Conservation (phyloP, 306 rosid species). For the Rosa multiflora region DNA sequence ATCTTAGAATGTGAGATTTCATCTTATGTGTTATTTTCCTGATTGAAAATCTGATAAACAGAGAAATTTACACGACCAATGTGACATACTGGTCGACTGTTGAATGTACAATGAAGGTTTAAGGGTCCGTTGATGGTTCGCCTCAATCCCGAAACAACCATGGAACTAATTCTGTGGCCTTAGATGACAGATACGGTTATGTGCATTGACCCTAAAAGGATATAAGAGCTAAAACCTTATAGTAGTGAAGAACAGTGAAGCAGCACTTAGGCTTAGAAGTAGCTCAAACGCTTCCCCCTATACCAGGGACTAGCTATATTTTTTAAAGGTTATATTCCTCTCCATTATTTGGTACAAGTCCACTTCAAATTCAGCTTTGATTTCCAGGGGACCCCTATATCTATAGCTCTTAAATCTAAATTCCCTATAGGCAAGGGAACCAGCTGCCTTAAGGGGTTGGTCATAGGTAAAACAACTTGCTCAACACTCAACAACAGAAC, state of each 20-base stretch:
- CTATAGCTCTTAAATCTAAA: neutral
- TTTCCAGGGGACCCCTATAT: slow-evolving; percentile 16
- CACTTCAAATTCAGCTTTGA: slow-evolving; percentile 20
- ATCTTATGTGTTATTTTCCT: neutral
- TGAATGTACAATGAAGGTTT: too few relatives aligned
- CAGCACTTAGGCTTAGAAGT: neutral
- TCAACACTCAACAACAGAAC: slow-evolving; percentile 12
- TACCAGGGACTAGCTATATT: neutral
- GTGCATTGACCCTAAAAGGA: neutral
- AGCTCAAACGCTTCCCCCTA: neutral
- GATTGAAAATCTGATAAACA: neutral
- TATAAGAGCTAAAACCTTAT: neutral
- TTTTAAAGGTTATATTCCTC: slow-evolving; percentile 19
- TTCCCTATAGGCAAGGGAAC: slow-evolving; percentile 35
- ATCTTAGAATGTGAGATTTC: neutral
- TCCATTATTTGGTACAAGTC: slow-evolving; percentile 17
- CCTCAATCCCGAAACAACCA: neutral
- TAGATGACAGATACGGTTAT: neutral
- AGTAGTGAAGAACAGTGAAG: slow-evolving; percentile 3
- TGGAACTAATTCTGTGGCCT: neutral
- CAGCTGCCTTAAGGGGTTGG: neutral
- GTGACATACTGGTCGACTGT: neutral
- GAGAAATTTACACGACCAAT: neutral
- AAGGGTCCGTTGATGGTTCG: neutral
- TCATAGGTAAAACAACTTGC: slow-evolving; percentile 23